phyloP scores from a whole-genome alignment of 106 monocot genomes.

The Acanthochlamys bracteata region DNA sequence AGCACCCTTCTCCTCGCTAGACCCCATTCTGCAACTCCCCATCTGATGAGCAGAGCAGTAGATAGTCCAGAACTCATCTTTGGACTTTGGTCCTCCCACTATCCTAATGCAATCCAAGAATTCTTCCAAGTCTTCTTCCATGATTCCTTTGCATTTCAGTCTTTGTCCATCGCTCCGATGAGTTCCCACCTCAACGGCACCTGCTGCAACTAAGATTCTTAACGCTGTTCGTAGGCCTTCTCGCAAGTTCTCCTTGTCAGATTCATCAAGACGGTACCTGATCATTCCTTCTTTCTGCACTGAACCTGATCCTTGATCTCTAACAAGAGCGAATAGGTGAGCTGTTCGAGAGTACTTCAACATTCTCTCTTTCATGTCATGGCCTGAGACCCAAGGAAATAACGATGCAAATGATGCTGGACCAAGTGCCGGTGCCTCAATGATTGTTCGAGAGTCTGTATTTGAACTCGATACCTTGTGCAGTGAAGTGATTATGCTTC shows the following conservation, averaged over 20 bases:
- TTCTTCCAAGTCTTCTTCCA: slow-evolving; percentile 36
- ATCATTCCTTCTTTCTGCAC: slow-evolving; percentile 26
- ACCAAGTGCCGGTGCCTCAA: slow-evolving; percentile 54
- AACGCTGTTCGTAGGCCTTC: slow-evolving; percentile 33
- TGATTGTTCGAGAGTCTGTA: slow-evolving; percentile 18
- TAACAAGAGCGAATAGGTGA: slow-evolving; percentile 47
- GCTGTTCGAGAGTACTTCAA: slow-evolving; percentile 41
- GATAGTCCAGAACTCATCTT: slow-evolving; percentile 20
- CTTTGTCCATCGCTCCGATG: slow-evolving; percentile 45
- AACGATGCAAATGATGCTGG: slow-evolving; percentile 29
- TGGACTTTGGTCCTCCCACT: slow-evolving; percentile 11
- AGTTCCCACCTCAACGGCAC: slow-evolving; percentile 72
- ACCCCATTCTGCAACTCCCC: slow-evolving; percentile 84
- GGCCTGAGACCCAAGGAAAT: slow-evolving; percentile 57
- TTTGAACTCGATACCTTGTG: slow-evolving; percentile 13
- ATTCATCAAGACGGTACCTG: slow-evolving; percentile 20
- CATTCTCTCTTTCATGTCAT: slow-evolving; percentile 54
- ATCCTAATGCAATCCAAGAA: slow-evolving; percentile 26
- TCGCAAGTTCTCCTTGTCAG: slow-evolving; percentile 48
- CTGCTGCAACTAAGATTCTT: slow-evolving; percentile 56
- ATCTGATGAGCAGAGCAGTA: slow-evolving; percentile 66
- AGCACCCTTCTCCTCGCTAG: slow-evolving; percentile 30
- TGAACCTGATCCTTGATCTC: slow-evolving; percentile 51
- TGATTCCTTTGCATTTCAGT: slow-evolving; percentile 13
- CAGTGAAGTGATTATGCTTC: slow-evolving; percentile 74